A percentile compares a stretch with the other conserved stretches of the same genome.
Evolutionary conservation across 768 basidiomycete species (phyloP).

Genomic region (Boletus huronensis): DNA sequence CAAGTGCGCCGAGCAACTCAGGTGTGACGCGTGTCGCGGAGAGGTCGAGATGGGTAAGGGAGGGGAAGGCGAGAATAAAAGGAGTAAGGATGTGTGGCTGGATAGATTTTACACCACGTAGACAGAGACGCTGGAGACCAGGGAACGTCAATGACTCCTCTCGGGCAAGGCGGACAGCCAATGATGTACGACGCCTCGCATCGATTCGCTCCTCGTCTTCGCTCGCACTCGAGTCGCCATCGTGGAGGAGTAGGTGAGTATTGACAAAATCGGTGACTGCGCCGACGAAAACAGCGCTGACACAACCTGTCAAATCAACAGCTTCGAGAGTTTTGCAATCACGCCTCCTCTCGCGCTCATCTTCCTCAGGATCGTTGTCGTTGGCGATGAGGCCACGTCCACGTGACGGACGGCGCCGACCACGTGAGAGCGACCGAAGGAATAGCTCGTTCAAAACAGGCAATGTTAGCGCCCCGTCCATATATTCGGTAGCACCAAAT

Average conservation of each 20-base stretch:
- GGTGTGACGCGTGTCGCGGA: constrained; percentile 83
- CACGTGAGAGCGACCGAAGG: constrained; percentile 68
- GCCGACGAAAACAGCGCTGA: constrained; percentile 85
- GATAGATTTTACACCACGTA: constrained; percentile 80
- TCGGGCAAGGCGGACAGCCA: constrained; percentile 28
- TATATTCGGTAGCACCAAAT: constrained; percentile 98
- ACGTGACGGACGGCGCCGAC: constrained; percentile 64
- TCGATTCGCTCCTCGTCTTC: constrained; percentile 36
- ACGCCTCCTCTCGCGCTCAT: constrained; percentile 68
- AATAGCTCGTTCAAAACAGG: constrained; percentile 87
- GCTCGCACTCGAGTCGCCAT: constrained; percentile 43
- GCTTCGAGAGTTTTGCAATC: constrained; percentile 82
- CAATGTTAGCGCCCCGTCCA: constrained; percentile 88
- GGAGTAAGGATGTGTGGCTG: constrained; percentile 62
- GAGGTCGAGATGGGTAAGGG: constrained; percentile 85
- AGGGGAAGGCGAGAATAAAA: constrained; percentile 79
- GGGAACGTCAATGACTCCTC: constrained; percentile 62
- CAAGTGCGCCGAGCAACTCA: constrained; percentile 68
- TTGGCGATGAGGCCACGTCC: constrained; percentile 50
- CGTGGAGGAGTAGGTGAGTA: constrained; percentile 49
- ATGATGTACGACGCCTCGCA: constrained; percentile 33
- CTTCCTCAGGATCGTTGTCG: constrained; percentile 66
- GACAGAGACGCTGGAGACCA: constrained; percentile 70
- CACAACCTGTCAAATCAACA: constrained; percentile 91
- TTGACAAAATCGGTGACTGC: constrained; percentile 82